These are phyloP conservation scores for Fusarium solani-melongenae DNA, from an alignment of 2,329 filamentous ascomycete genomes.

Conservation along the genomic window DNA sequence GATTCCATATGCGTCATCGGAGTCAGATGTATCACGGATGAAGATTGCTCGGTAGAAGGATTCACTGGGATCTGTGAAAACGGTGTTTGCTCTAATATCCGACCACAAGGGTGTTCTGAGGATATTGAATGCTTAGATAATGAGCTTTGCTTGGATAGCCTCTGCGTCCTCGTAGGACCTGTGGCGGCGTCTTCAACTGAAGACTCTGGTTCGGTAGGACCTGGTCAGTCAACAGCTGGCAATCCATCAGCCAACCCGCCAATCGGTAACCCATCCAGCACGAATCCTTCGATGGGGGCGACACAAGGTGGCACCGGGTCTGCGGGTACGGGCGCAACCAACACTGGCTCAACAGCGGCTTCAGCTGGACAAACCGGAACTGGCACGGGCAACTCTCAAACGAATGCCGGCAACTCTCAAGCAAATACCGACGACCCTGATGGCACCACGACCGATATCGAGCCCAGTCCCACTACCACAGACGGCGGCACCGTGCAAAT, in stretches of 20 bases:
- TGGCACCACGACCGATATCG: not conserved
- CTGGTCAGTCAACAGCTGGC: not conserved
- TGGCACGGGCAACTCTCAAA: not conserved
- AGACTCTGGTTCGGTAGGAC: not conserved
- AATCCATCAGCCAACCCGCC: not conserved
- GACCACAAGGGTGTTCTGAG: not conserved
- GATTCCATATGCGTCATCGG: not conserved
- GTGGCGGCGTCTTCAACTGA: not conserved
- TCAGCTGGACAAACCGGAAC: not conserved
- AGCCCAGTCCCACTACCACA: not conserved
- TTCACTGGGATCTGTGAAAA: not conserved
- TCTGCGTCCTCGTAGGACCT: not conserved
- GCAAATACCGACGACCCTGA: not conserved
- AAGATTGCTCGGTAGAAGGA: not conserved
- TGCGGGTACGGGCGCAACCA: not conserved
- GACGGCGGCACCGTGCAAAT: not conserved
- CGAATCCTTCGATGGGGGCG: not conserved
- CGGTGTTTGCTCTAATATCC: not conserved
- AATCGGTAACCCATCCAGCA: not conserved
- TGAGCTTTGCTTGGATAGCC: not conserved
- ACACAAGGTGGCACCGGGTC: not conserved
- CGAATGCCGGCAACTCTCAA: not conserved
- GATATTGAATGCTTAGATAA: not conserved
- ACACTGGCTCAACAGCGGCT: not conserved
- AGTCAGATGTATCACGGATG: not conserved